A percentile compares a stretch with the other conserved stretches of the same genome.
These are phyloP conservation scores for Candida chilensis DNA, from an alignment of 805 yeast species.

Conservation along the genomic window DNA sequence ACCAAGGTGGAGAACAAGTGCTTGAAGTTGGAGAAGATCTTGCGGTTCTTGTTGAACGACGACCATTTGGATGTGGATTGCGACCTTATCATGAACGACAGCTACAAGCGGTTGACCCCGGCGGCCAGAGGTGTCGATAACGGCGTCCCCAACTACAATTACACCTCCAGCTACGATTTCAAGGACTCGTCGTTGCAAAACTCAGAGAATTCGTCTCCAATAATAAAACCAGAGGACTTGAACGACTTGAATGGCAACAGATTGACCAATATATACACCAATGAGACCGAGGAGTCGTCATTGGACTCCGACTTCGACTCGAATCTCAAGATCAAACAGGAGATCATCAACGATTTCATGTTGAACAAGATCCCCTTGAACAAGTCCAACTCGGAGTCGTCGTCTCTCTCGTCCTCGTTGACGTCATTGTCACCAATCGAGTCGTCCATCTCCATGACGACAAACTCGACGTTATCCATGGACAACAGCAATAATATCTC, in stretches of 20 bases:
- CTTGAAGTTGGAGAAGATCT: conserved; percentile 16
- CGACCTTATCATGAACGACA: conserved; percentile 9
- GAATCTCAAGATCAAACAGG: conserved; percentile 18
- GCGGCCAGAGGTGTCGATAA: too few species aligned
- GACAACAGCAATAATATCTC: conserved; percentile 1
- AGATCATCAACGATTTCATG: conserved; percentile 26
- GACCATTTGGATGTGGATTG: conserved; percentile 5
- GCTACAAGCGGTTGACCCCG: conserved; percentile 5
- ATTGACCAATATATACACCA: neutral
- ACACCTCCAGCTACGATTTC: too few species aligned
- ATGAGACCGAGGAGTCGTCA: too few species aligned
- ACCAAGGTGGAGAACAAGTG: conserved; percentile 59
- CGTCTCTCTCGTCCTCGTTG: conserved; percentile 25
- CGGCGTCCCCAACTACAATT: too few species aligned
- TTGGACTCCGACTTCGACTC: neutral
- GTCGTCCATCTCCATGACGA: conserved; percentile 5
- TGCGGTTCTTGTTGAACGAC: conserved; percentile 20
- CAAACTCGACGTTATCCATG: conserved; percentile 7
- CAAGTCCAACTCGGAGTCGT: conserved; percentile 9
- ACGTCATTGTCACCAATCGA: conserved; percentile 17
- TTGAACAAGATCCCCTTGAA: conserved; percentile 28
- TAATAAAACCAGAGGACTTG: too few species aligned
- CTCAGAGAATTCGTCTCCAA: too few species aligned
- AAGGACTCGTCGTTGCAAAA: too few species aligned
- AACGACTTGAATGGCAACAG: too few species aligned